phyloP scores from a whole-genome alignment of 768 basidiomycete species.

The Russula sp. region DNA sequence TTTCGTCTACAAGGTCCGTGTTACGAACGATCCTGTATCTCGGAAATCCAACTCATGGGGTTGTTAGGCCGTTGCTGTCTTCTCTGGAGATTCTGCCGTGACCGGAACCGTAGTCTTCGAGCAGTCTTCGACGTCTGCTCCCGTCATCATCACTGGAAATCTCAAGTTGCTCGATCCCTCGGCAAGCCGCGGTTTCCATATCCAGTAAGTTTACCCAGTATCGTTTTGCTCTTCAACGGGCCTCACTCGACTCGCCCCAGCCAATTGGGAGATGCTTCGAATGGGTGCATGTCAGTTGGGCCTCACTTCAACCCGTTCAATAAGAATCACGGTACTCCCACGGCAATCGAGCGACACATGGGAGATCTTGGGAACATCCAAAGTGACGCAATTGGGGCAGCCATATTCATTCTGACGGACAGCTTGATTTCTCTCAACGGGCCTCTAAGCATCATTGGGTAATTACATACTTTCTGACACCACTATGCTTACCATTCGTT shows the following conservation, averaged over 20 bases:
- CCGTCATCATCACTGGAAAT: slow-evolving; percentile 58
- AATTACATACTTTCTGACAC: slow-evolving; percentile 25
- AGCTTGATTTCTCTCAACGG: slow-evolving; percentile 60
- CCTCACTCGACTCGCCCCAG: too few relatives aligned
- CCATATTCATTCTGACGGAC: slow-evolving; percentile 55
- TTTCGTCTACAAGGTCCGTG: background rate
- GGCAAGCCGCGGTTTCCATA: slow-evolving; percentile 6
- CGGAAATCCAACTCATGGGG: background rate
- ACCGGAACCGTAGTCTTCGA: slow-evolving; percentile 61
- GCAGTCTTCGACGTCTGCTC: slow-evolving; percentile 43
- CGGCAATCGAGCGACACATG: slow-evolving; percentile 53
- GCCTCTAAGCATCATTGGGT: slow-evolving; percentile 65
- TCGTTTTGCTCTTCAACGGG: too few relatives aligned
- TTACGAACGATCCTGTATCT: background rate
- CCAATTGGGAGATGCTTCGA: too few relatives aligned
- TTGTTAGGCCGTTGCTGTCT: slow-evolving; percentile 49
- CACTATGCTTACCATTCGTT: background rate
- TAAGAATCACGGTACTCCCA: slow-evolving; percentile 59
- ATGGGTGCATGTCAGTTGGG: slow-evolving; percentile 60
- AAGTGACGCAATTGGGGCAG: slow-evolving; percentile 52
- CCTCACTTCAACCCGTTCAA: slow-evolving; percentile 72
- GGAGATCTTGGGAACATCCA: slow-evolving; percentile 75
- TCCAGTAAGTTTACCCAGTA: slow-evolving; percentile 24
- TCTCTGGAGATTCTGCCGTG: slow-evolving; percentile 56
- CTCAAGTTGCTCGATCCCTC: slow-evolving; percentile 47